Conservation (phyloP, 2,329 filamentous ascomycete genomes). For the Monilinia aucupariae region DNA sequence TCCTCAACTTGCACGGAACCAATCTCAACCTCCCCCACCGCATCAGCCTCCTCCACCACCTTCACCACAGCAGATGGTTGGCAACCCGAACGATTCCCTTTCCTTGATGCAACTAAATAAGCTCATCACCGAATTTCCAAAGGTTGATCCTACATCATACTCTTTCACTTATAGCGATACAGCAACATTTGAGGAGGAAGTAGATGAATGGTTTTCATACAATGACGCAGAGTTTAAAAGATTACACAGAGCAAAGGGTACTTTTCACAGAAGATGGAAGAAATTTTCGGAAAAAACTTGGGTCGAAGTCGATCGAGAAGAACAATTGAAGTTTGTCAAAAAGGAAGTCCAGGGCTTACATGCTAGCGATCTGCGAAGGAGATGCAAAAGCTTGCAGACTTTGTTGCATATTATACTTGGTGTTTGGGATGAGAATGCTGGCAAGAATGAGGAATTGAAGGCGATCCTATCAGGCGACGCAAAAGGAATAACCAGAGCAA, state of each 20-base stretch:
- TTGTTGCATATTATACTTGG: constrained; percentile 61
- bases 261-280: constrained; percentile 73
- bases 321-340: constrained; percentile 52
- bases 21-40: constrained; percentile 37
- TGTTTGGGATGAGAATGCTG: constrained; percentile 64
- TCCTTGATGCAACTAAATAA: constrained; percentile 68
- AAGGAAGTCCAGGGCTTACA: constrained; percentile 44
- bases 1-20: constrained; percentile 36
- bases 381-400: constrained; percentile 50
- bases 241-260: constrained; percentile 66
- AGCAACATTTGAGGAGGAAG: constrained; percentile 73
- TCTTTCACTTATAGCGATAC: constrained; percentile 77
- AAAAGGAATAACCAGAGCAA: constrained; percentile 48
- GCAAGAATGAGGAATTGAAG: constrained; percentile 35
- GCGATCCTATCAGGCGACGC: constrained; percentile 39
- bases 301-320: constrained; percentile 57
- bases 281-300: constrained; percentile 52
- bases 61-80: constrained; percentile 23
- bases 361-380: constrained; percentile 44
- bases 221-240: constrained; percentile 79
- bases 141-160: constrained; percentile 66
- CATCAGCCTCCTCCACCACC: constrained; percentile 35
- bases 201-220: constrained; percentile 98
- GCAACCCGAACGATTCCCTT: constrained; percentile 59
- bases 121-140: constrained; percentile 69